phyloP scores from a whole-genome alignment of 208 protist species.

The Wallacemonas sp. region DNA sequence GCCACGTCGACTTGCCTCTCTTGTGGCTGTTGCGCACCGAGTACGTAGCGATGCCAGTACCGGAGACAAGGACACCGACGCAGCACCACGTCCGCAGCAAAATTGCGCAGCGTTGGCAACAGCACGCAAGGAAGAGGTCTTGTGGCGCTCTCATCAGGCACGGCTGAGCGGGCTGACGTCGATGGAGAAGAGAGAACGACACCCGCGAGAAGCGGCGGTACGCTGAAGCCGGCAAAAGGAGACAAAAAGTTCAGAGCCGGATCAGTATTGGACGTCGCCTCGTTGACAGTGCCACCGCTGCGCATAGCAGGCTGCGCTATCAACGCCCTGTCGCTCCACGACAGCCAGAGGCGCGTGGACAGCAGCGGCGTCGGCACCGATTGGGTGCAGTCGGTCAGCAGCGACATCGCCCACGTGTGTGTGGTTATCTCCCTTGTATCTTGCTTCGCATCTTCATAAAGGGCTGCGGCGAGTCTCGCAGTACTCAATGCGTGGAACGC shows the following conservation, averaged over 20 bases:
- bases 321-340: too few relatives aligned
- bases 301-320: too few relatives aligned
- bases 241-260: neutral
- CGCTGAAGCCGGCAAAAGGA: neutral
- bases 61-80: neutral
- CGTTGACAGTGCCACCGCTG: too few relatives aligned
- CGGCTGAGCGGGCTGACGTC: too few relatives aligned
- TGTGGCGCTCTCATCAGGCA: too few relatives aligned
- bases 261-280: neutral
- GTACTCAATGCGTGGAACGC: too few relatives aligned
- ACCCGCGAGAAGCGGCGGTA: neutral
- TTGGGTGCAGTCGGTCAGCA: neutral
- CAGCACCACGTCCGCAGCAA: neutral
- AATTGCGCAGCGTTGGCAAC: conserved; percentile 6
- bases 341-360: neutral
- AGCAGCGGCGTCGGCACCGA: neutral
- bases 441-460: too few relatives aligned
- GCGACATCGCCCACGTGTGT: too few relatives aligned
- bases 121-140: neutral
- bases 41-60: conserved; percentile 5
- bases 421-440: too few relatives aligned
- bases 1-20: too few relatives aligned
- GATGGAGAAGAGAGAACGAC: neutral
- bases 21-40: neutral
- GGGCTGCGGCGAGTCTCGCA: too few relatives aligned